These are phyloP conservation scores for Dianthus caryophyllus DNA, from an alignment of 148 eudicot species.

Conservation along the genomic window DNA sequence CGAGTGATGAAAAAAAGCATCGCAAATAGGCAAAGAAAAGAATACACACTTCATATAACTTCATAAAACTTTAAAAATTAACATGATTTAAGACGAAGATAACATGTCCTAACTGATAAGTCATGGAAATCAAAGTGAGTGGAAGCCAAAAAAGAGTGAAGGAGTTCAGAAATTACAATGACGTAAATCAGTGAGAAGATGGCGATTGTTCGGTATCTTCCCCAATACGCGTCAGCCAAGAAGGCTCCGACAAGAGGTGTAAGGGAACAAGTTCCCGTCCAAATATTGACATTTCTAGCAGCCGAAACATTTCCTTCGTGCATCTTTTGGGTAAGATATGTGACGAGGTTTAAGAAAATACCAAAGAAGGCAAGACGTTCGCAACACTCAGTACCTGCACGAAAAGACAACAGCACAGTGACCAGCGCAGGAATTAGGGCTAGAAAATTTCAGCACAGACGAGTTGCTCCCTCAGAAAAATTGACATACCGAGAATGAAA, in stretches of 20 bases:
- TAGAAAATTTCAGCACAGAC: neutral
- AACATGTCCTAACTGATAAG: no score
- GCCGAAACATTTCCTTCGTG: conserved; percentile 77
- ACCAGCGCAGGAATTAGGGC: neutral
- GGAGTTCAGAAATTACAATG: conserved; percentile 34
- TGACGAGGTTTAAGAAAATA: conserved; percentile 65
- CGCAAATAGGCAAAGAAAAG: neutral
- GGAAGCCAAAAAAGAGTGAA: neutral
- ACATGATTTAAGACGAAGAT: no score
- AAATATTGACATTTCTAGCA: conserved; percentile 70
- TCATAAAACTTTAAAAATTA: no score
- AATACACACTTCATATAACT: neutral
- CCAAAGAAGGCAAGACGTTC: conserved; percentile 83
- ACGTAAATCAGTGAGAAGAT: conserved; percentile 61
- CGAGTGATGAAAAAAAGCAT: neutral
- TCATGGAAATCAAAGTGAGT: no score
- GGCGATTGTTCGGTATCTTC: conserved; percentile 88
- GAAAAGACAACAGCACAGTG: neutral
- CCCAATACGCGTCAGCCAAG: conserved; percentile 76
- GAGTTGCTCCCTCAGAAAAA: neutral
- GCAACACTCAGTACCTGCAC: conserved; percentile 75
- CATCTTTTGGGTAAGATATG: conserved; percentile 54
- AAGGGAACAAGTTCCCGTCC: conserved; percentile 80
- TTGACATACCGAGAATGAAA: conserved; percentile 58
- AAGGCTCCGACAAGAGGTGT: conserved; percentile 71